Conservation (phyloP, 1,139 yeast genomes). For the Yamadazyma friedrichii region DNA sequence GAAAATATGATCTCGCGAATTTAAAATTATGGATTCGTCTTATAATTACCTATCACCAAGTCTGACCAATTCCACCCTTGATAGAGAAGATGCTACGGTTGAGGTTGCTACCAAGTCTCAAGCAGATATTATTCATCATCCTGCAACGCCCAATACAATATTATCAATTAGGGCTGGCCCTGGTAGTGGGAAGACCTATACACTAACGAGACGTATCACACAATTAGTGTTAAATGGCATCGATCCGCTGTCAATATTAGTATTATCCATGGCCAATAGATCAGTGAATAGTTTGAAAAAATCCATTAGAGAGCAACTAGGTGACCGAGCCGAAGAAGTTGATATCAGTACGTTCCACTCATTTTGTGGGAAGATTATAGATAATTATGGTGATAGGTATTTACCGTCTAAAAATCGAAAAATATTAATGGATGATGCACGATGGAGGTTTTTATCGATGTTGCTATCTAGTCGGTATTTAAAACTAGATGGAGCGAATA, state of each 20-base stretch:
- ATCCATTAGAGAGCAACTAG: constrained; percentile 35
- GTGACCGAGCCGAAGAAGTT: constrained; percentile 31
- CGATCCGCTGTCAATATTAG: constrained; percentile 54
- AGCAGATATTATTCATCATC: constrained; percentile 29
- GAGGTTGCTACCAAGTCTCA: constrained; percentile 21
- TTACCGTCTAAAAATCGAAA: constrained; percentile 19
- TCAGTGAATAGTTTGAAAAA: constrained; percentile 55
- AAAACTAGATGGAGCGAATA: constrained; percentile 21
- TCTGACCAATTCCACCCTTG: not conserved
- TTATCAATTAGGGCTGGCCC: constrained; percentile 66
- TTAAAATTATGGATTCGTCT: not conserved
- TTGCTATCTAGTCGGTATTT: constrained; percentile 30
- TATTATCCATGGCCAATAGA: constrained; percentile 68
- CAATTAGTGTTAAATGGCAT: constrained; percentile 41
- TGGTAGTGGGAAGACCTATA: constrained; percentile 73
- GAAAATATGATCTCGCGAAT: not conserved
- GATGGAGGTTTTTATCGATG: constrained; percentile 45
- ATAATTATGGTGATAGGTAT: constrained; percentile 30
- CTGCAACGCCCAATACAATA: constrained; percentile 35
- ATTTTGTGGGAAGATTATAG: constrained; percentile 50
- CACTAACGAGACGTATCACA: constrained; percentile 55
- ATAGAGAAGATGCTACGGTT: not conserved
- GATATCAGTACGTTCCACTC: constrained; percentile 64
- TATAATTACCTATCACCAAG: no score
- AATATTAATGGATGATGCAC: constrained; percentile 49